These are phyloP conservation scores for Manihot esculenta DNA, from an alignment of 441 rosid genomes.

Conservation along the genomic window DNA sequence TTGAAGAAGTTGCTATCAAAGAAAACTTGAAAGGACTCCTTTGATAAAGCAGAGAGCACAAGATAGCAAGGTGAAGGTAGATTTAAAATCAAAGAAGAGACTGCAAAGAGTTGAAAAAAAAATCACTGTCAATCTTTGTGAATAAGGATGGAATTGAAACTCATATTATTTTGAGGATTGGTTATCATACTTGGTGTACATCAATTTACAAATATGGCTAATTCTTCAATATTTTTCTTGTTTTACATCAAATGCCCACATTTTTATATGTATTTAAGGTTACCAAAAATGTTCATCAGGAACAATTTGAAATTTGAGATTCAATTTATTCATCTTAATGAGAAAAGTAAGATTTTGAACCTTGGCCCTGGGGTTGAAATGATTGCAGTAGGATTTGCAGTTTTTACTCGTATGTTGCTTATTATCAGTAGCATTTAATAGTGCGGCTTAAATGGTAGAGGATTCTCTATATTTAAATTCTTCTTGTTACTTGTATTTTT, in stretches of 20 bases:
- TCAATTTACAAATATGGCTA: background rate
- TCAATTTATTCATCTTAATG: background rate
- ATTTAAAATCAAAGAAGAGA: too few species aligned
- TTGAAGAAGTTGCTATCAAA: too few species aligned
- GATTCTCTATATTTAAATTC: slow-evolving; percentile 9
- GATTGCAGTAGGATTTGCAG: background rate
- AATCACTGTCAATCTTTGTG: background rate
- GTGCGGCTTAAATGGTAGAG: background rate
- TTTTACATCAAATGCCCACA: background rate
- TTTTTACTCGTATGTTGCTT: background rate
- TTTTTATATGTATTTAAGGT: background rate
- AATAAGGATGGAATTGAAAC: background rate
- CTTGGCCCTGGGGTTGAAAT: too few species aligned
- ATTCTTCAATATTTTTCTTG: background rate
- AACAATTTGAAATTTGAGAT: background rate
- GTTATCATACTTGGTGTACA: background rate
- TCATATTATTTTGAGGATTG: background rate
- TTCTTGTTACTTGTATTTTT: background rate
- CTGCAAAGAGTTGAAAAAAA: too few species aligned
- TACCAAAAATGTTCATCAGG: background rate
- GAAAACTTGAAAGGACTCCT: background rate
- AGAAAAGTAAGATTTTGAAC: background rate
- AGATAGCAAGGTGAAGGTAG: background rate
- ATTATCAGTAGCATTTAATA: slow-evolving; percentile 1
- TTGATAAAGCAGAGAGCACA: background rate